Percentiles rank a stretch among this genome's conserved stretches.
phyloP scores from a whole-genome alignment of 331 rosid genomes.

The Telfairia occidentalis region DNA sequence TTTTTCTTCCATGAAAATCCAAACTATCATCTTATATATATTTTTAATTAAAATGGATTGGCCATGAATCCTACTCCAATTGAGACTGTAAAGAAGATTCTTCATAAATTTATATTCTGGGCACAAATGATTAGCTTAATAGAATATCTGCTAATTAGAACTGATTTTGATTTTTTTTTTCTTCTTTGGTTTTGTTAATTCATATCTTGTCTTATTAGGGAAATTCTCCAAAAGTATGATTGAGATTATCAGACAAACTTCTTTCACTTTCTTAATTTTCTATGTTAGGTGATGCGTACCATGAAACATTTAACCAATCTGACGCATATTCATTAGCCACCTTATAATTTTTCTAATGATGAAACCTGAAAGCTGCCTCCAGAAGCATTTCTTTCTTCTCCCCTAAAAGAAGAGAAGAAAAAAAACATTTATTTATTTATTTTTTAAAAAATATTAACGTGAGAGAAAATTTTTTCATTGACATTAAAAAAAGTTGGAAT shows the following conservation, averaged over 20 bases:
- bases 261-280: slow-evolving; percentile 3
- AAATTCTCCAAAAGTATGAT: background rate
- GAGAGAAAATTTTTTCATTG: background rate
- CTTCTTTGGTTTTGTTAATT: background rate
- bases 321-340: background rate
- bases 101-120: slow-evolving; percentile 10
- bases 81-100: slow-evolving; percentile 12
- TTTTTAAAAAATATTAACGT: background rate
- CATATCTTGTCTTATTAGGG: slow-evolving; percentile 29
- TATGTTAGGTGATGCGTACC: slow-evolving; percentile 18
- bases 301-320: slow-evolving; percentile 4
- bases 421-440: background rate
- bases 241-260: background rate
- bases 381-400: background rate
- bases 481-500: too few species aligned
- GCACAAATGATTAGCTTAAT: slow-evolving; percentile 22
- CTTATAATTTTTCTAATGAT: background rate
- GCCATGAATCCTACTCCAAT: slow-evolving; percentile 9
- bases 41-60: slow-evolving; percentile 13
- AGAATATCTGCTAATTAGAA: slow-evolving; percentile 21
- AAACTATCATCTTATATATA: slow-evolving; percentile 3
- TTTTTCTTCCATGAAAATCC: slow-evolving; percentile 9
- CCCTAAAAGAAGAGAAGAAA: background rate
- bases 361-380: slow-evolving; percentile 16
- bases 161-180: background rate